Percentiles rank a stretch among this genome's conserved stretches.
phyloP scores from a whole-genome alignment of 179 eudicot genomes.

The Corrigiola litoralis region DNA sequence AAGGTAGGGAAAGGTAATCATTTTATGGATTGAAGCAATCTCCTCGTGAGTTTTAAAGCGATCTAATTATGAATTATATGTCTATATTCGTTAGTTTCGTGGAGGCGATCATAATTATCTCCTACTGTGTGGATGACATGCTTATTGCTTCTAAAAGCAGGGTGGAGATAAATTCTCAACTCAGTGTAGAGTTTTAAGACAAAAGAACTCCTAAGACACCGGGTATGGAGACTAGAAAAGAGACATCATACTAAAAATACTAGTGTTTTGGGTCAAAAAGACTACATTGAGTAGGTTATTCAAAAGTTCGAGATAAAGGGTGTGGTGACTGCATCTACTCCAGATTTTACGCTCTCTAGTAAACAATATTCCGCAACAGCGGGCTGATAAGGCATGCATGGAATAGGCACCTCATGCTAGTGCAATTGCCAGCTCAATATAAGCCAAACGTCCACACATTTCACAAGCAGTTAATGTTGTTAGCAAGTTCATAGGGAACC shows the following conservation, averaged over 20 bases:
- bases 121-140: background rate
- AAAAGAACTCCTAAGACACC: conserved; percentile 4
- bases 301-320: conserved; percentile 10
- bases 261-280: no score
- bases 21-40: conserved; percentile 2
- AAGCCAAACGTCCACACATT: conserved; percentile 5
- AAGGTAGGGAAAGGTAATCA: background rate
- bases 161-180: background rate
- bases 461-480: conserved; percentile 13
- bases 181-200: conserved; percentile 1
- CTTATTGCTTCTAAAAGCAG: background rate
- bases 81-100: no score
- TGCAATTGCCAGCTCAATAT: conserved; percentile 16
- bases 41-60: conserved; percentile 9
- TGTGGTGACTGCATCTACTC: conserved; percentile 6
- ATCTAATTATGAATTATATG: no score
- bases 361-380: background rate
- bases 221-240: conserved; percentile 19
- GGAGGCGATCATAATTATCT: background rate
- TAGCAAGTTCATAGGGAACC: conserved; percentile 14
- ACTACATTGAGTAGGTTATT: background rate
- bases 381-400: conserved; percentile 10
- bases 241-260: no score
- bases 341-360: conserved; percentile 12
- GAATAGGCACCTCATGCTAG: conserved; percentile 11